Percentiles rank a stretch among this genome's conserved stretches.
Evolutionary conservation across 179 eudicot genomes (phyloP).

Genomic region (Carnegiea gigantea): DNA sequence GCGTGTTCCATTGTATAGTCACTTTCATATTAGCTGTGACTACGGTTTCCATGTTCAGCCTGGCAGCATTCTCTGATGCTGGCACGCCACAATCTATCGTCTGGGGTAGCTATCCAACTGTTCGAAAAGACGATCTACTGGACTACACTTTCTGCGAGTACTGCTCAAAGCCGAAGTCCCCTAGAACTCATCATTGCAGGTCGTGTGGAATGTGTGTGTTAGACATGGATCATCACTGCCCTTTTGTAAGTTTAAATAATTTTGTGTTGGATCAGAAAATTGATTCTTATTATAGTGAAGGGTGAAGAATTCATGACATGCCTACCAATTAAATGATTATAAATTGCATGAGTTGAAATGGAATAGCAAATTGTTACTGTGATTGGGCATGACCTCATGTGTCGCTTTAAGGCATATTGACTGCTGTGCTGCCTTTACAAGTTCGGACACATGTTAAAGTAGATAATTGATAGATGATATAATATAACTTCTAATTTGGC

Average conservation of each 20-base stretch:
- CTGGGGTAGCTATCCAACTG: constrained; percentile 91
- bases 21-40: constrained; percentile 53
- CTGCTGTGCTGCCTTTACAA: neutral
- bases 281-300: neutral
- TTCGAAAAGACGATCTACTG: constrained; percentile 75
- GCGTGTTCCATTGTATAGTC: constrained; percentile 52
- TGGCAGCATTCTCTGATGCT: constrained; percentile 72
- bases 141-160: constrained; percentile 71
- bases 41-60: constrained; percentile 63
- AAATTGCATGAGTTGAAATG: neutral
- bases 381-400: neutral
- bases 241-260: constrained; percentile 69
- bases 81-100: constrained; percentile 66
- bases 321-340: neutral
- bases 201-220: constrained; percentile 83
- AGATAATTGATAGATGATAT: neutral
- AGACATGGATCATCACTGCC: constrained; percentile 99
- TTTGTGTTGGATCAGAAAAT: neutral
- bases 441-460: neutral
- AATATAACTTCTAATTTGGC: neutral
- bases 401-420: neutral
- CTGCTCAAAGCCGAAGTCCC: constrained; percentile 90
- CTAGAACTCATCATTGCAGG: constrained; percentile 91
- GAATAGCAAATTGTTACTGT: neutral
- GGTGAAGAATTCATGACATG: neutral